phyloP scores from a whole-genome alignment of 257 asterid species.

The Primulina eburnea region DNA sequence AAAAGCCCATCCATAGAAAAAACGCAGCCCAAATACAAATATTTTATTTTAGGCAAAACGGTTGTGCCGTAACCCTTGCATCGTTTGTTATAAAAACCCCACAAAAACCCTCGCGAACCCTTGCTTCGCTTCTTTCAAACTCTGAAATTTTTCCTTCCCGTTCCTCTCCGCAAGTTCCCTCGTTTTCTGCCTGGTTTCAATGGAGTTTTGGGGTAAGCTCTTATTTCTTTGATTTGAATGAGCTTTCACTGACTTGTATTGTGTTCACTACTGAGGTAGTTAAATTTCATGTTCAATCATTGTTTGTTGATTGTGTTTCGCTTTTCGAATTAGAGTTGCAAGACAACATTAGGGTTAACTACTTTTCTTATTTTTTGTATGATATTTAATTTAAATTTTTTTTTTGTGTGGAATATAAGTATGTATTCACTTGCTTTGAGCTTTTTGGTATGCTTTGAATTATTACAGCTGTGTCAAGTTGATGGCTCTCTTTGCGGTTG shows the following conservation, averaged over 20 bases:
- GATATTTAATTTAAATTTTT: too few species aligned
- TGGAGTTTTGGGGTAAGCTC: conserved; percentile 74
- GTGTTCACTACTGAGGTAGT: background rate
- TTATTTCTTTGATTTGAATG: background rate
- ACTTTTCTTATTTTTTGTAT: background rate
- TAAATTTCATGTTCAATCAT: background rate
- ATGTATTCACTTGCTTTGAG: background rate
- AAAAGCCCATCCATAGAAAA: background rate
- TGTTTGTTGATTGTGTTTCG: background rate
- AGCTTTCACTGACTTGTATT: background rate
- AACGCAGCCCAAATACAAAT: background rate
- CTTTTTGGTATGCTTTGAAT: background rate
- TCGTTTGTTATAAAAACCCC: conserved; percentile 27
- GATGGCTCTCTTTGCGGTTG: background rate
- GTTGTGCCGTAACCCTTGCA: background rate
- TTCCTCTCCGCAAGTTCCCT: background rate
- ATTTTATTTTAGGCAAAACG: too few species aligned
- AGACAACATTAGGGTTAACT: background rate
- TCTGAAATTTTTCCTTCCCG: background rate
- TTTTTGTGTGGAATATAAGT: too few species aligned
- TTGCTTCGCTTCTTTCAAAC: conserved; percentile 25
- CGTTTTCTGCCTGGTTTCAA: background rate
- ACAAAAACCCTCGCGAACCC: conserved; percentile 30
- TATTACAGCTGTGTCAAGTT: background rate
- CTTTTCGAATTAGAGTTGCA: background rate